Percentiles rank a stretch among this genome's conserved stretches.
Conservation (phyloP, 805 yeast genomes). For the Scheffersomyces amazonensis region DNA sequence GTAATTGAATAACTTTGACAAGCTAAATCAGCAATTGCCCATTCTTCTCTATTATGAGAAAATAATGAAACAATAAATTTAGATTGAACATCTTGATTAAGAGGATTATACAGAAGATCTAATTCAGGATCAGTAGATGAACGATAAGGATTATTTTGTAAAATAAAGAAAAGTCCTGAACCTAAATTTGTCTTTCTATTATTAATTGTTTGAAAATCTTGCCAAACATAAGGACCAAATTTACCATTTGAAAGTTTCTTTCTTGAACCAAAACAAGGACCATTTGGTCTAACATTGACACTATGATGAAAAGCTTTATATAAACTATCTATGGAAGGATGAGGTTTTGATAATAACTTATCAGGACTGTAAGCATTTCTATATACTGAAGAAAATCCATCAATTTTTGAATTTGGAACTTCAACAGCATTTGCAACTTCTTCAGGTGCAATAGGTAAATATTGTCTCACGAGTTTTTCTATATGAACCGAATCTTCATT, state of each 20-base stretch:
- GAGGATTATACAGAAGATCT: constrained; percentile 6
- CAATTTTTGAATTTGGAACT: constrained; percentile 14
- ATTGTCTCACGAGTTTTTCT: constrained; percentile 6
- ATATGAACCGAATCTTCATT: constrained; percentile 12
- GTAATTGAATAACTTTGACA: constrained; percentile 48
- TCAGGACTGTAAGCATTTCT: constrained; percentile 20
- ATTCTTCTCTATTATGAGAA: constrained; percentile 60
- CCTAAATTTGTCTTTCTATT: constrained; percentile 29
- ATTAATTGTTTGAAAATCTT: constrained; percentile 21
- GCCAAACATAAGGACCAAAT: constrained; percentile 28
- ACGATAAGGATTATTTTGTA: constrained; percentile 30
- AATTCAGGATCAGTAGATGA: constrained; percentile 14
- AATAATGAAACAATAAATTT: constrained; percentile 53
- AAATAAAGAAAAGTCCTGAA: constrained; percentile 32
- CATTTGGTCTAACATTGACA: constrained; percentile 29
- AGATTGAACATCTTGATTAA: constrained; percentile 12
- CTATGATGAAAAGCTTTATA: constrained; percentile 44
- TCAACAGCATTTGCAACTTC: constrained; percentile 8
- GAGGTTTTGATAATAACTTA: constrained; percentile 32
- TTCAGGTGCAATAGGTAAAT: constrained; percentile 9
- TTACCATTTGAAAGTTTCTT: constrained; percentile 19
- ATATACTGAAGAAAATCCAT: constrained; percentile 29
- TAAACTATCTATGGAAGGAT: constrained; percentile 44
- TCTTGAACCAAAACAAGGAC: constrained; percentile 48
- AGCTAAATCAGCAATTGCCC: constrained; percentile 70